Conservation (phyloP, 768 basidiomycete genomes). For the Hortiboletus flavorubellus region DNA sequence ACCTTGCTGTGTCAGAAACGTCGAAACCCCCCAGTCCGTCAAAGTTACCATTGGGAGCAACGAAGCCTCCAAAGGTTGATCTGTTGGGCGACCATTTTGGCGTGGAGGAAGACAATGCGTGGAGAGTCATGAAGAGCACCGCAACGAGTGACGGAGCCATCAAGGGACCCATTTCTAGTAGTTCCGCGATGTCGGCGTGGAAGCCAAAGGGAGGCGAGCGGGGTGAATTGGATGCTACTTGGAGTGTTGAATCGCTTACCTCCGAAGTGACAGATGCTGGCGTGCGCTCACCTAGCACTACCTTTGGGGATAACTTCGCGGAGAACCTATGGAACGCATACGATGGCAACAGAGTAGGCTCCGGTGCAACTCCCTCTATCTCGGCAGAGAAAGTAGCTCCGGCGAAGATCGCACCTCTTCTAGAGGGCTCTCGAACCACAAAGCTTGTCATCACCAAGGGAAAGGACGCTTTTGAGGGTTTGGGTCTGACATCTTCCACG, state of each 20-base stretch:
- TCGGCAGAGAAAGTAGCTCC: slow-evolving; percentile 14
- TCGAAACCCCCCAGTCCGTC: slow-evolving; percentile 25
- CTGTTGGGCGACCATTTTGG: slow-evolving; percentile 38
- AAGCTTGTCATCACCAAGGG: slow-evolving; percentile 35
- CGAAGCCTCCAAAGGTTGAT: slow-evolving; percentile 23
- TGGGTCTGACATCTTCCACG: slow-evolving; percentile 49
- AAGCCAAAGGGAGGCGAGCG: slow-evolving; percentile 25
- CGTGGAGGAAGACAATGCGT: slow-evolving; percentile 45
- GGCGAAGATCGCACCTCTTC: slow-evolving; percentile 25
- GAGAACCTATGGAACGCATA: slow-evolving; percentile 55
- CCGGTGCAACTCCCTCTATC: slow-evolving; percentile 1
- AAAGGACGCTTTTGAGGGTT: slow-evolving; percentile 78
- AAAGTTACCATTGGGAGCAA: slow-evolving; percentile 12
- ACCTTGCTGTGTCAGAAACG: slow-evolving; percentile 33
- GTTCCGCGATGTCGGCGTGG: slow-evolving; percentile 24
- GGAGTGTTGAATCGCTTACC: slow-evolving; percentile 34
- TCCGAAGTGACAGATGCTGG: slow-evolving; percentile 24
- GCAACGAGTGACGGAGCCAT: slow-evolving; percentile 10
- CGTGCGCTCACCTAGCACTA: slow-evolving; percentile 20
- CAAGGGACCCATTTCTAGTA: slow-evolving; percentile 26
- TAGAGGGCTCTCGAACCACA: slow-evolving; percentile 31
- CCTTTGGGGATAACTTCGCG: slow-evolving; percentile 68
- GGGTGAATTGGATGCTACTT: slow-evolving; percentile 35
- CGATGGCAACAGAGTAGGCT: slow-evolving; percentile 28
- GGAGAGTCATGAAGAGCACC: slow-evolving; percentile 39